Base-by-base conservation (phyloP, 1,284 basidiomycete genomes). In the Caloboletus firmus region DNA sequence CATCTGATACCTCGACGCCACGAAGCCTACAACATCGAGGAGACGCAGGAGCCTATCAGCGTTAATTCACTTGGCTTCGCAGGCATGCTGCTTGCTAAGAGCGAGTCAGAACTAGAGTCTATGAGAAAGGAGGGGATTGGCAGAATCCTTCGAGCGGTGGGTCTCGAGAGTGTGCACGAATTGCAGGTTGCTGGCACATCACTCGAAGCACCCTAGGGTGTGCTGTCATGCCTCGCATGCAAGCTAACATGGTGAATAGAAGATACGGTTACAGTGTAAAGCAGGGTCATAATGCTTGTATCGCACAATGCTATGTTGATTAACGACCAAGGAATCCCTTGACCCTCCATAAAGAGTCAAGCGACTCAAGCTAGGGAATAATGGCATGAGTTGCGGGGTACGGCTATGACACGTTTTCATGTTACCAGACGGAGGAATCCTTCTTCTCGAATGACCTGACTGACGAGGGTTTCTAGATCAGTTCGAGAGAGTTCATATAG, bases 61-160 rank as follows among this genome's bases (percentile, higher is more conserved):
- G 77, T 95, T 34, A 95, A 95, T 69, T 80, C 92, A 45, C 79
- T 94, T 35, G 93, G 90, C n/a, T 95, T 87, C 67, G 89, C 91
- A 13, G 93, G 93, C 3, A 82, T 91, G 84, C 64, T 95, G 56
- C 80, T 95, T 47, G 91, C 91, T 40, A 91, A 87, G 74, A 91
- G 85, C 60, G 82, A 87, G 55, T 76, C 77, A 20, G 90, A 93
- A 74, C 69, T 91, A 46, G 81, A 83, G 54, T 79, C 79, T 1
- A 80, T 93, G 37, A 81, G 81, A 68, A 74, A 72, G 51, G 82
- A 85, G 68, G 79, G 82, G 3, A 72, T 87, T 28, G 74, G 76
- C 13, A 81, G 75, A 56, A 84, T 91, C 39, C 68, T 91, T 61
- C 71, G 73, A 51, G 77, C 74, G 34, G 85, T 90, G 15, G 87